These are phyloP conservation scores for Heliamphora pulchella DNA, from an alignment of 179 eudicot species.

Conservation along the genomic window DNA sequence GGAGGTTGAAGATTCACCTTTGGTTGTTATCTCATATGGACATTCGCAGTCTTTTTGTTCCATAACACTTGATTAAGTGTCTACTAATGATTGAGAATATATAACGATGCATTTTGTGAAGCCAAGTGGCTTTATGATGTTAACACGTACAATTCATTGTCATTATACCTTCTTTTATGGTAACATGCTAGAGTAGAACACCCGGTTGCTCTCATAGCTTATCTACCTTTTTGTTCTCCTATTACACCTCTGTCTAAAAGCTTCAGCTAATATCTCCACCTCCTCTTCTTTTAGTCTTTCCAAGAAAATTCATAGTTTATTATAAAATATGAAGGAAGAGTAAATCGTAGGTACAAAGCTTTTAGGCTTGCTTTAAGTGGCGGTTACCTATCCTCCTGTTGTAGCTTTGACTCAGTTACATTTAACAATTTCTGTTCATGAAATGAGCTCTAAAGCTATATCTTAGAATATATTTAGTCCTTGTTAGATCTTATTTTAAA, in stretches of 20 bases:
- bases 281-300: too few species aligned
- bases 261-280: not conserved
- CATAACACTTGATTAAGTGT: not conserved
- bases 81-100: not conserved
- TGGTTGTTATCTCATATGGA: not conserved
- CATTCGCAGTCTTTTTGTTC: not conserved
- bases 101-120: not conserved
- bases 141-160: not conserved
- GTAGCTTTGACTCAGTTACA: too few species aligned
- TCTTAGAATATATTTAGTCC: too few species aligned
- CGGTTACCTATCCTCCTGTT: too few species aligned
- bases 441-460: too few species aligned
- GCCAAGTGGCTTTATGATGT: not conserved
- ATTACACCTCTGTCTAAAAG: not conserved
- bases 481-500: too few species aligned
- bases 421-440: too few species aligned
- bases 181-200: not conserved
- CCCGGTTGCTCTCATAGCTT: not conserved
- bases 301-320: not conserved
- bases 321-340: too few species aligned
- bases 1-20: conserved; percentile 49
- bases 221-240: not conserved
- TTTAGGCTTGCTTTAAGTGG: too few species aligned
- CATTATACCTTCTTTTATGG: not conserved
- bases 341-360: too few species aligned